Base-by-base conservation (phyloP, 2,329 filamentous ascomycete genomes). In the Teratosphaeria epicoccoides region DNA sequence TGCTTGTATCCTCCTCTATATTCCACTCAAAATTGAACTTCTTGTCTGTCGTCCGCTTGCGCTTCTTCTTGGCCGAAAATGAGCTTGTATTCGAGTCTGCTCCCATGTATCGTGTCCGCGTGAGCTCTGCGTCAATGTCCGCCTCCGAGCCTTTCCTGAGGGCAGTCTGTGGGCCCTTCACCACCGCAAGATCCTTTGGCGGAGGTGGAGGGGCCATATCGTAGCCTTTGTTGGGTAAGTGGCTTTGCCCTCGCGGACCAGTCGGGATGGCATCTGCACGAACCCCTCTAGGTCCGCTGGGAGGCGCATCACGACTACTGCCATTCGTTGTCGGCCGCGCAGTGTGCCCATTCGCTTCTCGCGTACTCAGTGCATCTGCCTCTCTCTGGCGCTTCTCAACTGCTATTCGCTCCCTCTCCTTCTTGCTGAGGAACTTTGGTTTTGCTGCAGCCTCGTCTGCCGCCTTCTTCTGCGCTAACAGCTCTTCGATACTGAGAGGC, bases 21-120 rank as follows among this genome's bases (percentile, higher is more conserved):
- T 95, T 94, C 93, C 93, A 98, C 62, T 95, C 93, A 63, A 98
- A 98, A 63, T 96, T 98, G 75, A 98, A 98, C 68, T 98, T 97
- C 71, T 90, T 88, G 65, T 95, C 91, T 1, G 88, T 93, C 1
- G 89, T 95, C 55, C 91, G 80, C 73, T 87, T 86, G 52, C 91
- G 81, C 75, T 97, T 97, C 78, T 97, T 98, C 73, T 93, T 88
- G 1, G 90, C 90, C 0, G 89, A 95, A 65, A 97, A 96, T 33
- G 80, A 95, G 4, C 86, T 90, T 57, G 84, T 81, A 58, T 93
- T 94, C 49, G 87, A 82, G 57, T 95, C 88, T 1, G 88, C 85
- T 2, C 93, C 93, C 79, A 97, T 90, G 65, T 98, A 98, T 55
- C 88, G 78, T 60, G 88, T 82, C 54, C 87, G 79, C 55, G 88